phyloP scores from a whole-genome alignment of 305 asterid genomes.

The Fraxinus albicans region DNA sequence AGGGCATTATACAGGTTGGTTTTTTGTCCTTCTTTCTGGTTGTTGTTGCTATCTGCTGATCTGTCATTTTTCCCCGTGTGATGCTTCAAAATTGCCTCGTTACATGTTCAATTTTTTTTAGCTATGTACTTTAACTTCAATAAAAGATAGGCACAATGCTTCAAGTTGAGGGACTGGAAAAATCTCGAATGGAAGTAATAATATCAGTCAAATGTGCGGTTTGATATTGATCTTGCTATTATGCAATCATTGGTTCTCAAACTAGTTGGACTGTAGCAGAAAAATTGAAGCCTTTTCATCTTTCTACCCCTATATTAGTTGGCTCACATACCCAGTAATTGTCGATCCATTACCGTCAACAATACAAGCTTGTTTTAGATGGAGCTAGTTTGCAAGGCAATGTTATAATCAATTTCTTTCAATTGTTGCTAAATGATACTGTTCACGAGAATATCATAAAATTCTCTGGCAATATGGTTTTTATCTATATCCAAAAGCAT shows the following conservation, averaged over 20 bases:
- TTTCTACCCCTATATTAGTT: neutral
- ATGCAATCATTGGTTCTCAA: slow-evolving; percentile 1
- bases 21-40: slow-evolving; percentile 4
- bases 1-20: slow-evolving; percentile 72
- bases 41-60: neutral
- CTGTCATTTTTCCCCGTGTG: neutral
- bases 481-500: neutral
- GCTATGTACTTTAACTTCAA: neutral
- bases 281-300: slow-evolving; percentile 6
- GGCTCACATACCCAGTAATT: neutral
- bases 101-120: neutral
- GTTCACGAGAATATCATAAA: neutral
- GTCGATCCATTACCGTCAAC: neutral
- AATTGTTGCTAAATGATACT: neutral
- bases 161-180: neutral
- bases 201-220: neutral
- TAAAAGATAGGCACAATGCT: slow-evolving; percentile 1
- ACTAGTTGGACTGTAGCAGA: neutral
- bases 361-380: neutral
- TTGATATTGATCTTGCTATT: neutral
- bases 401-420: neutral
- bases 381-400: neutral
- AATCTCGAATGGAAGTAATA: neutral
- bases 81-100: neutral
- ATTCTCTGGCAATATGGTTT: neutral